Percentiles rank a stretch among this genome's conserved stretches.
phyloP scores from a whole-genome alignment of 331 rosid genomes.

The Ulmus americana region DNA sequence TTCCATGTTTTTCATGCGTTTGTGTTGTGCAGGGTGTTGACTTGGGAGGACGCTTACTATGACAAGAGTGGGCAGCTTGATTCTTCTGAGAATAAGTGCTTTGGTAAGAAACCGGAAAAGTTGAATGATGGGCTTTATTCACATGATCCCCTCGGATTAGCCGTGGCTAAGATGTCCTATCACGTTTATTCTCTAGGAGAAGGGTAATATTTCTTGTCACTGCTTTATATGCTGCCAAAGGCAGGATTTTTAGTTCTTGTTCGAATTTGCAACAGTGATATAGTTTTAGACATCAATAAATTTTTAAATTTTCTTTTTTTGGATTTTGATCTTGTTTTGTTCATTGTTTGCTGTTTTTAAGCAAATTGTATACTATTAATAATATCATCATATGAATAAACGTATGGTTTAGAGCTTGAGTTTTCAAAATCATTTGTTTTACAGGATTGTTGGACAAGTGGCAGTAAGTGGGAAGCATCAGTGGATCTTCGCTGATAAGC shows the following conservation, averaged over 20 bases:
- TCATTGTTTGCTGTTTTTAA: background rate
- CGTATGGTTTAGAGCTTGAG: background rate
- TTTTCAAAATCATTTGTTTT: conserved; percentile 9
- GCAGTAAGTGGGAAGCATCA: conserved; percentile 79
- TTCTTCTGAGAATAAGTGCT: conserved; percentile 37
- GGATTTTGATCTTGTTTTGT: background rate
- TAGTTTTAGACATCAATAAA: background rate
- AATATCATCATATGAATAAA: background rate
- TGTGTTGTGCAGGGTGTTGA: conserved; percentile 70
- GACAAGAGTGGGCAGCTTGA: conserved; percentile 49
- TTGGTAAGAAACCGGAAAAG: conserved; percentile 42
- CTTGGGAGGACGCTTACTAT: conserved; percentile 89
- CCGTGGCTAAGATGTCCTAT: conserved; percentile 87
- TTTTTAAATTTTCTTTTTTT: background rate
- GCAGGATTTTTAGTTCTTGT: background rate
- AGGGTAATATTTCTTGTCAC: conserved; percentile 62
- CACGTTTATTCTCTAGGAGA: conserved; percentile 79
- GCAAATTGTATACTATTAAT: conserved; percentile 1
- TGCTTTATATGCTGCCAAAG: background rate
- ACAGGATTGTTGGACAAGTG: conserved; percentile 87
- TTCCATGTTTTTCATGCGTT: background rate
- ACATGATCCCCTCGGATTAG: conserved; percentile 63
- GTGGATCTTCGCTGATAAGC: conserved; percentile 78
- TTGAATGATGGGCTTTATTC: conserved; percentile 46
- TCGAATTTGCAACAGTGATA: background rate